These are phyloP conservation scores for Glaciozyma martinii DNA, from an alignment of 768 basidiomycete genomes.

Conservation along the genomic window DNA sequence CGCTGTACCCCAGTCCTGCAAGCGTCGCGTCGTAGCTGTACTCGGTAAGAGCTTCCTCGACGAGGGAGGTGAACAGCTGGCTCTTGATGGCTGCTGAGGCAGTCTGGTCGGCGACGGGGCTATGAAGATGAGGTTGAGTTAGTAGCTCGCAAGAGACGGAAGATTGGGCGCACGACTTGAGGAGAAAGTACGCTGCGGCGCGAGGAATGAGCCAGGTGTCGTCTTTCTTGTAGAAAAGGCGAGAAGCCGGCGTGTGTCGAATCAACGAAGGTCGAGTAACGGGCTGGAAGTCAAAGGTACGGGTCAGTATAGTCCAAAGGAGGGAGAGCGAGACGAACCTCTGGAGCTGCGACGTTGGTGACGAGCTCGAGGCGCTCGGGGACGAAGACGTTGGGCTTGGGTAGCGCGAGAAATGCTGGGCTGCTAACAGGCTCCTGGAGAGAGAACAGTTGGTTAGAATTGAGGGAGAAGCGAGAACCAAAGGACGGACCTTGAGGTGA, in stretches of 20 bases:
- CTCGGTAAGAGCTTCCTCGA: slow-evolving; percentile 79
- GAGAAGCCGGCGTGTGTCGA: slow-evolving; percentile 58
- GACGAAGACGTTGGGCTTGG: slow-evolving; percentile 78
- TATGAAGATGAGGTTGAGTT: slow-evolving; percentile 9
- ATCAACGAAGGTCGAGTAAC: slow-evolving; percentile 65
- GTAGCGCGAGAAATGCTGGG: slow-evolving; percentile 50
- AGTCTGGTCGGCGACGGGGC: slow-evolving; percentile 42
- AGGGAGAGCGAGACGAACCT: slow-evolving; percentile 45
- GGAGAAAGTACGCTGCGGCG: slow-evolving; percentile 57
- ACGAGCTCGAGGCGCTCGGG: slow-evolving; percentile 68
- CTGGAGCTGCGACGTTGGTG: slow-evolving; percentile 55
- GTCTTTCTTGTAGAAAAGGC: slow-evolving; percentile 91
- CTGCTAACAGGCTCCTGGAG: slow-evolving; percentile 45
- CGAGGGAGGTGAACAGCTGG: slow-evolving; percentile 68
- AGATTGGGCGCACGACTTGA: slow-evolving; percentile 54
- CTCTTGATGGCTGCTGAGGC: slow-evolving; percentile 67
- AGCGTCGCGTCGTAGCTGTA: slow-evolving; percentile 84
- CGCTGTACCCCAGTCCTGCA: slow-evolving; percentile 69
- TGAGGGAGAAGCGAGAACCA: too few species aligned
- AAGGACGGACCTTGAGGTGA: background rate
- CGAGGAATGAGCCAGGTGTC: slow-evolving; percentile 43
- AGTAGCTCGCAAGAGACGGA: slow-evolving; percentile 1
- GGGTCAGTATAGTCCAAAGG: background rate
- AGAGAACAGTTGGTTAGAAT: too few species aligned
- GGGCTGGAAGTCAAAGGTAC: slow-evolving; percentile 46